phyloP scores from a whole-genome alignment of 1,284 basidiomycete genomes.

The Jaminaea rosea region DNA sequence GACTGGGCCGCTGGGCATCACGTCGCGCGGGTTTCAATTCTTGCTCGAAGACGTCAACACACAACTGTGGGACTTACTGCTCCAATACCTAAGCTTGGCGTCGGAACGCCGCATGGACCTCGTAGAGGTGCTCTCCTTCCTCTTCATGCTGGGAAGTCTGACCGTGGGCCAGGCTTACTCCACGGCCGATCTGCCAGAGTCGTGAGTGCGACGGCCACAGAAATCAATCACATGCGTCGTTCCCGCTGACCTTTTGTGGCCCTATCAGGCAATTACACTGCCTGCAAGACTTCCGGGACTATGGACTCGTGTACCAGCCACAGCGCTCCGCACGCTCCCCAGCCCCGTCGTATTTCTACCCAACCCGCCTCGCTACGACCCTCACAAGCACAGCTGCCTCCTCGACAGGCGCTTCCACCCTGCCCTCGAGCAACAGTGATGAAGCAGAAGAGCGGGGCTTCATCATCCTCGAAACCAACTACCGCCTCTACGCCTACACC shows the following conservation, averaged over 20 bases:
- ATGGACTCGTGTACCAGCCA: slow-evolving; percentile 71
- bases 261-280: slow-evolving; percentile 79
- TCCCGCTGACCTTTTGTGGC: too few species aligned
- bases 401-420: not conserved
- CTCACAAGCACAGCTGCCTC: slow-evolving; percentile 62
- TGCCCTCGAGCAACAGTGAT: not conserved
- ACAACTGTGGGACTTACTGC: slow-evolving; percentile 90
- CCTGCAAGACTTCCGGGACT: slow-evolving; percentile 83
- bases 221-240: too few species aligned
- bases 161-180: slow-evolving; percentile 57
- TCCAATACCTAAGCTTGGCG: slow-evolving; percentile 60
- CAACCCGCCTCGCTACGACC: slow-evolving; percentile 91
- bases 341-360: slow-evolving; percentile 67
- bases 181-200: slow-evolving; percentile 65
- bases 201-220: too few species aligned
- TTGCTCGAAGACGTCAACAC: slow-evolving; percentile 90
- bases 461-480: slow-evolving; percentile 95
- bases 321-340: slow-evolving; percentile 49
- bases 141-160: slow-evolving; percentile 56
- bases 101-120: slow-evolving; percentile 58
- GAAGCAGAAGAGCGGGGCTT: slow-evolving; percentile 58
- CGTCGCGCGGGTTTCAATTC: slow-evolving; percentile 92
- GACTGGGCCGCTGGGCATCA: slow-evolving; percentile 58
- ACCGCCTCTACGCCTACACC: slow-evolving; percentile 95
- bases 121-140: slow-evolving; percentile 83